Base-by-base conservation (phyloP, 257 asterid genomes). In the Salvia miltiorrhiza region DNA sequence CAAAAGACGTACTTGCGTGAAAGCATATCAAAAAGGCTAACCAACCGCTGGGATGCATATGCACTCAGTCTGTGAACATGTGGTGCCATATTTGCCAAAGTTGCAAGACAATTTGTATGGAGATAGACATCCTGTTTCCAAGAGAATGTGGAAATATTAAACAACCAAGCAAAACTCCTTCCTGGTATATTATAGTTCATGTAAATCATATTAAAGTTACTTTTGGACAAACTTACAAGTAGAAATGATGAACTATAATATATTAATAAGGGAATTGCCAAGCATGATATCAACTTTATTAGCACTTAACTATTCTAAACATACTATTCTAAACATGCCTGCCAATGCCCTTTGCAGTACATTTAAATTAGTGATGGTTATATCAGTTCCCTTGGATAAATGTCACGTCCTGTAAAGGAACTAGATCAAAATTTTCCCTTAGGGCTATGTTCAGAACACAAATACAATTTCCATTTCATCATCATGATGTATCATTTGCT, bases 21-120 rank as follows among this genome's bases (percentile, higher is more conserved):
- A 75, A 94, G 97, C 96, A 91, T 91, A 55, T 88, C 90, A 69
- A 94, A 94, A 65, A 94, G 97, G 92, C 97, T 94, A 77, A 94
- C 95, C 85, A 94, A 75, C 78, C 91, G 88, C 80, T 94, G 97
- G 55, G 97, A 82, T 67, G 99, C 97, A 81, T 89, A 94, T 35
- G 96, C 89, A 85, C 93, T 94, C 73, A 91, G 78, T 65, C 95
- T 90, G 73, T 91, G 93, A 65, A 82, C 88, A 79, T 91, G 97
- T 64, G 99, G 97, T 63, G 99, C 97, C 97, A 94, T 91, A 73
- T 94, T 94, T 47, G 97, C 97, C 87, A 94, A 77, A 60, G 88
- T 89, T 76, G 97, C 99, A 65, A 94, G 97, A 76, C 97, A 91
- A 78, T 91, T 91, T 14, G 99, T 89, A 75, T 89, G 97, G 71